Base-by-base conservation (phyloP, 257 asterid species). In the Fraxinus anomala region DNA sequence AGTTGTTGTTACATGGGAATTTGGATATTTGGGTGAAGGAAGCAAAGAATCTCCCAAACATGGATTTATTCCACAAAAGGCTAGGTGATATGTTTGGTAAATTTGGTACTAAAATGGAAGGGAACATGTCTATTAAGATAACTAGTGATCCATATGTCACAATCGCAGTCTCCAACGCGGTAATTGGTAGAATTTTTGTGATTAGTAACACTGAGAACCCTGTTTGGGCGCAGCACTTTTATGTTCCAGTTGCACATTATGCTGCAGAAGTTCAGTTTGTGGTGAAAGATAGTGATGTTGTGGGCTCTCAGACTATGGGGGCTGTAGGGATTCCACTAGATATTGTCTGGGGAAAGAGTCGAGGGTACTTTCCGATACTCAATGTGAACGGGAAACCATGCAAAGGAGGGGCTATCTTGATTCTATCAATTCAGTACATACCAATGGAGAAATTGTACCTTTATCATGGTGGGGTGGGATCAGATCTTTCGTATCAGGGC, bases 121-220 rank as follows among this genome's bases (percentile, higher is more conserved):
- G 86, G 8, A 76, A 47, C 24, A 33, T 67, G 19, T 80, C 88
- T 4, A 8, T 19, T 23, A 91, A 83, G 68, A 87, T 89, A 9
- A 93, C 97, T 0, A 90, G 97, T 75, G 97, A 92, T 67, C 98
- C 98, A 2, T 93, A 93, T 65, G 97, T 93, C 1, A 90, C 96
- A 2, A 83, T 92, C 44, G 79, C 97, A 0, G 87, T 89, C 19
- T 84, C 95, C 68, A 76, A 84, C 77, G 98, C 96, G 4, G 97
- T 92, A 65, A 77, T 92, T 84, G 94, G 88, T 73, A 85, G 97
- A 56, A 93, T 96, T 66, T 90, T 85, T 56, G 97, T 93, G 70
- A 92, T 93, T 5, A 85, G 83, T 54, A 88, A 93, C 78, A 70
- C 76, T 16, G 97, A 93, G 63, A 88, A 93, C 74, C 97, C 96